A percentile compares a stretch with the other conserved stretches of the same genome.
These are phyloP conservation scores for Phalaenopsis equestris DNA, from an alignment of 106 monocot genomes.

Conservation along the genomic window DNA sequence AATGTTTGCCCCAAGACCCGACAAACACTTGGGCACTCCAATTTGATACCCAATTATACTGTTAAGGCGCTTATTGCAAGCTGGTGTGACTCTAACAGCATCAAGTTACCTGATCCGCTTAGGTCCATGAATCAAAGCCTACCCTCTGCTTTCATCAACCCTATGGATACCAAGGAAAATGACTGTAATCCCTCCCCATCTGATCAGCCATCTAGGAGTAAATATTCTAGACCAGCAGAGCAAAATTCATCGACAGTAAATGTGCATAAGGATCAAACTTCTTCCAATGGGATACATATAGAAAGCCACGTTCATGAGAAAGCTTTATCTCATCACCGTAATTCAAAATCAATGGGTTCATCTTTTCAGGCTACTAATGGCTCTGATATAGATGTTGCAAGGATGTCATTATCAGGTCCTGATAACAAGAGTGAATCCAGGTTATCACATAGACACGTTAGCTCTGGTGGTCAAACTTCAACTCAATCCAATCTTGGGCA, in stretches of 20 bases:
- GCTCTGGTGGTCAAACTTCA: slow-evolving; percentile 22
- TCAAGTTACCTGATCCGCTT: slow-evolving; percentile 63
- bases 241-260: not conserved
- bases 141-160: slow-evolving; percentile 27
- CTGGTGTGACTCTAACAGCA: slow-evolving; percentile 81
- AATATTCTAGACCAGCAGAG: slow-evolving; percentile 30
- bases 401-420: slow-evolving; percentile 13
- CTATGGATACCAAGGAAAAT: slow-evolving; percentile 23
- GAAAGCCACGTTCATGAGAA: slow-evolving; percentile 24
- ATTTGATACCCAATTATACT: slow-evolving; percentile 89
- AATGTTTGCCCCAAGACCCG: slow-evolving; percentile 84
- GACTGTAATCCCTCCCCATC: slow-evolving; percentile 11
- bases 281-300: slow-evolving; percentile 32
- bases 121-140: slow-evolving; percentile 41
- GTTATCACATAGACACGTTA: slow-evolving; percentile 17
- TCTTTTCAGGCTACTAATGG: slow-evolving; percentile 24
- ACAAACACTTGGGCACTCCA: slow-evolving; percentile 67
- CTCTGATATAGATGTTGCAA: slow-evolving; percentile 21
- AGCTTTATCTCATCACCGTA: slow-evolving; percentile 15
- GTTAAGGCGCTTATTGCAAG: slow-evolving; percentile 86
- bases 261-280: slow-evolving; percentile 15
- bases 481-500: slow-evolving; percentile 13
- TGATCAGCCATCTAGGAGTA: slow-evolving; percentile 9
- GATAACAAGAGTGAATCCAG: slow-evolving; percentile 23
- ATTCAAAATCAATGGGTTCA: not conserved